Evolutionary conservation across 768 basidiomycete genomes (phyloP).

Genomic region (Imleria badia): DNA sequence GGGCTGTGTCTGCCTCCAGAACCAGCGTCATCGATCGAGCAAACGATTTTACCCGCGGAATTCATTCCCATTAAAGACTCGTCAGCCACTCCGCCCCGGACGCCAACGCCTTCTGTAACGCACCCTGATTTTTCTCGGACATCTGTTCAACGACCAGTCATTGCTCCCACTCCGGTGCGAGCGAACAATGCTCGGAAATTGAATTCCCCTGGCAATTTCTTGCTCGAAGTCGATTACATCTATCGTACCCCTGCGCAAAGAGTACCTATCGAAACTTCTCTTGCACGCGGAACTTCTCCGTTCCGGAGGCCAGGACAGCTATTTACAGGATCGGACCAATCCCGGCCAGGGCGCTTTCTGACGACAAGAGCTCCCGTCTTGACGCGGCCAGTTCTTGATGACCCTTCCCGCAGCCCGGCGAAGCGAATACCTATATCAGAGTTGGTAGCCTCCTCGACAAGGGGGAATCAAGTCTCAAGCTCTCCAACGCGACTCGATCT

Average conservation of each 20-base stretch:
- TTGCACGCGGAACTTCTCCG: constrained; percentile 50
- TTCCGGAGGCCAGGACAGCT: constrained; percentile 44
- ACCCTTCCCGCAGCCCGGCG: constrained; percentile 37
- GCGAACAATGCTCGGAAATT: constrained; percentile 10
- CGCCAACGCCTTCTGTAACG: constrained; percentile 10
- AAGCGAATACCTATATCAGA: constrained; percentile 34
- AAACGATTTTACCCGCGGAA: constrained; percentile 6
- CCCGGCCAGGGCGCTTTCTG: constrained; percentile 15
- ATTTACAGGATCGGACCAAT: constrained; percentile 24
- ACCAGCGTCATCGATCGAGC: constrained; percentile 16
- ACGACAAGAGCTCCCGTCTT: constrained; percentile 34
- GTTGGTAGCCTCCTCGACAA: constrained; percentile 28
- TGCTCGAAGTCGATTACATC: constrained; percentile 37
- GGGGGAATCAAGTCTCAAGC: neutral
- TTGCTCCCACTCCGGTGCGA: constrained; percentile 32
- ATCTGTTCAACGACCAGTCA: constrained; percentile 26
- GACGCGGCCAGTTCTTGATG: constrained; percentile 40
- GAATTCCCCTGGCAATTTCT: constrained; percentile 35
- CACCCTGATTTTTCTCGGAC: constrained; percentile 19
- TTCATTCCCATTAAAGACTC: constrained; percentile 13
- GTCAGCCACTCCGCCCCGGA: constrained; percentile 21
- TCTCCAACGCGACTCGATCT: constrained; percentile 20
- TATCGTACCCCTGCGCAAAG: constrained; percentile 63
- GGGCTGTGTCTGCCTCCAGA: constrained; percentile 34
- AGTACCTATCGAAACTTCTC: constrained; percentile 54